Base-by-base conservation (phyloP, 2,329 filamentous ascomycete species). In the Fonsecaea nubica region DNA sequence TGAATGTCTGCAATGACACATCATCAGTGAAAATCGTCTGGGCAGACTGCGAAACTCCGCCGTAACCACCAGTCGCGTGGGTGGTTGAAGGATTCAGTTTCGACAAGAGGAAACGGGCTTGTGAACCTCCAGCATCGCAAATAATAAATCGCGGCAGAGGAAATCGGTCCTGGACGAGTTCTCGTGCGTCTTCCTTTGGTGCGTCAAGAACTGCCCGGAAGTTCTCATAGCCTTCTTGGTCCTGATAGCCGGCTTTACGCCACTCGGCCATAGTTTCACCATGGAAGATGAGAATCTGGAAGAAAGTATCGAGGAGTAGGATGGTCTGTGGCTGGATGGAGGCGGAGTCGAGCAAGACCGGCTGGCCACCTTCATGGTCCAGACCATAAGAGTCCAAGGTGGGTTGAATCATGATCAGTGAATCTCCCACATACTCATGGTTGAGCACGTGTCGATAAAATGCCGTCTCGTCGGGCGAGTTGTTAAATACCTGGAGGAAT, bases 11-110 rank as follows among this genome's bases (percentile, higher is more conserved):
- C 76, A 99, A 83, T 62, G 93, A 97, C 62, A 99, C 95, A 79
- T 99, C 95, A 76, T 99, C 95, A 0, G 95, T 99, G 82, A 99
- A 99, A 74, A 99, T 99, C 4, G 95, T 99, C 80, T 99, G 95
- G 8, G 94, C 93, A 55, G 91, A 93, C 75, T 94, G 92, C 35
- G 91, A 89, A 57, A 94, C 91, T 68, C 93, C 93, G 63, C 95
- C 95, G 76, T 97, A 98, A 12, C 92, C 91, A 61, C 92, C 92
- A 0, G 91, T 93, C 0, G 95, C 97, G 78, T 99, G 95, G 13
- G 95, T 99, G 3, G 95, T 99, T 1, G 92, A 96, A 0, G 95
- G 95, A 80, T 99, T 99, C 67, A 99, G 88, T 83, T 99, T 99
- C 48, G 93, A 96, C 53, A 99, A 84, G 64, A 99, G 81, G 87